phyloP scores from a whole-genome alignment of 352 stramenopile genomes.

The Phytophthora sp. region DNA sequence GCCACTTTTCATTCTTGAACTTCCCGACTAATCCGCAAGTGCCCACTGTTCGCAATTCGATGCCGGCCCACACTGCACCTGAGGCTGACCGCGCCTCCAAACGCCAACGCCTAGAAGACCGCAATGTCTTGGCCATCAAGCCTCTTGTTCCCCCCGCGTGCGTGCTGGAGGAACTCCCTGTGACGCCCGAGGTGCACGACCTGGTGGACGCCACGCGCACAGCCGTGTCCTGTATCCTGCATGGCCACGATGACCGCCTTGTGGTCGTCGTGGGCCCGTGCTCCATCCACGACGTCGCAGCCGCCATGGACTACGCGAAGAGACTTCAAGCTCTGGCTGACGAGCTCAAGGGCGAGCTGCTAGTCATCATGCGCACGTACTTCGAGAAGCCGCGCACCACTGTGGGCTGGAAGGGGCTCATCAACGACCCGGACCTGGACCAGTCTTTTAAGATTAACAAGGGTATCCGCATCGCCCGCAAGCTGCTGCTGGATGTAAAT shows the following conservation, averaged over 20 bases:
- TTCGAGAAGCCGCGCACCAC: constrained; percentile 89
- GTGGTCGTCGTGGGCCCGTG: constrained; percentile 84
- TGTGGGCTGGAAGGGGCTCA: constrained; percentile 86
- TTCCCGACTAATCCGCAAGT: too few relatives aligned
- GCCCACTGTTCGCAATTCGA: too few relatives aligned
- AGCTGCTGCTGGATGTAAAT: constrained; percentile 87
- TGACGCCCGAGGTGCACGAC: constrained; percentile 71
- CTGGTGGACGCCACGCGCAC: constrained; percentile 62
- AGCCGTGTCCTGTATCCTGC: constrained; percentile 63
- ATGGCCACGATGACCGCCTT: constrained; percentile 71
- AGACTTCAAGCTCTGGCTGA: constrained; percentile 61
- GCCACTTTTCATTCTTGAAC: too few relatives aligned
- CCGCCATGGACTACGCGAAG: constrained; percentile 77
- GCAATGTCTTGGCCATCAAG: constrained; percentile 74
- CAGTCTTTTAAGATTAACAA: constrained; percentile 92
- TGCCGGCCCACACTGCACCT: constrained; percentile 29
- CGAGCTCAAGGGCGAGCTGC: constrained; percentile 65
- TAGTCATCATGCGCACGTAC: constrained; percentile 89
- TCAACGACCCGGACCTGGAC: constrained; percentile 86
- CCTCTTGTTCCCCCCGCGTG: constrained; percentile 72
- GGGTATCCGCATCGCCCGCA: constrained; percentile 80
- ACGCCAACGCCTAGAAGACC: constrained; percentile 73
- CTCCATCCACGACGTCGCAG: constrained; percentile 82
- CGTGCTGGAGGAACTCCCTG: constrained; percentile 75
- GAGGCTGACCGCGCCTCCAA: constrained; percentile 53